These are phyloP conservation scores for Rosa hybrid DNA, from an alignment of 331 rosid genomes.

Conservation along the genomic window DNA sequence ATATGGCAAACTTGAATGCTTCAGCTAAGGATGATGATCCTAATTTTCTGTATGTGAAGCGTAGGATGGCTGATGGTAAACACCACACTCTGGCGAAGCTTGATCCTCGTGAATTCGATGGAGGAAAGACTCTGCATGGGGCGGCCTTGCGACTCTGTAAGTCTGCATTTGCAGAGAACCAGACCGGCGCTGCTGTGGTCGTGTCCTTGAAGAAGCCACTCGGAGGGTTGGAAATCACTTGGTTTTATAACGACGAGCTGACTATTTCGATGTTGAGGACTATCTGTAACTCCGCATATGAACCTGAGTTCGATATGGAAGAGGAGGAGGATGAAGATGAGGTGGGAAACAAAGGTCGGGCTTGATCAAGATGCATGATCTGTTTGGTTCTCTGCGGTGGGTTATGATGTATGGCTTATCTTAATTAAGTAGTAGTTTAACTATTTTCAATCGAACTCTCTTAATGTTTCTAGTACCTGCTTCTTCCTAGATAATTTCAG, in stretches of 20 bases:
- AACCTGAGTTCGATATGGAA: background rate
- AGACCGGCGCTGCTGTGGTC: background rate
- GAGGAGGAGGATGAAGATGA: background rate
- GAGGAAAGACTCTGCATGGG: background rate
- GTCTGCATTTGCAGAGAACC: background rate
- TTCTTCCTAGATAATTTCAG: background rate
- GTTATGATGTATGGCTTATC: background rate
- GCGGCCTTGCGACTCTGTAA: background rate
- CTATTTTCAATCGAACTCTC: background rate
- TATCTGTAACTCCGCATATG: background rate
- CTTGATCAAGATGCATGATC: background rate
- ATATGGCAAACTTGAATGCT: background rate
- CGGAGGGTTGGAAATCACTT: background rate
- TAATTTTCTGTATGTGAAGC: background rate
- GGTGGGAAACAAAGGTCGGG: no score
- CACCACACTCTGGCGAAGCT: background rate
- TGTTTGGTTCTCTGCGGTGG: background rate
- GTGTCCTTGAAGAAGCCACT: slow-evolving; percentile 1
- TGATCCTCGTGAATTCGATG: background rate
- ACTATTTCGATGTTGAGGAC: slow-evolving; percentile 1
- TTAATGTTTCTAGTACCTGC: background rate
- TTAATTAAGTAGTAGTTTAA: background rate
- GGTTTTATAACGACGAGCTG: background rate
- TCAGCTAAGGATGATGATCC: background rate
- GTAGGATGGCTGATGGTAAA: background rate